phyloP scores from a whole-genome alignment of 345 rosid species.

The Moringa oleifera region DNA sequence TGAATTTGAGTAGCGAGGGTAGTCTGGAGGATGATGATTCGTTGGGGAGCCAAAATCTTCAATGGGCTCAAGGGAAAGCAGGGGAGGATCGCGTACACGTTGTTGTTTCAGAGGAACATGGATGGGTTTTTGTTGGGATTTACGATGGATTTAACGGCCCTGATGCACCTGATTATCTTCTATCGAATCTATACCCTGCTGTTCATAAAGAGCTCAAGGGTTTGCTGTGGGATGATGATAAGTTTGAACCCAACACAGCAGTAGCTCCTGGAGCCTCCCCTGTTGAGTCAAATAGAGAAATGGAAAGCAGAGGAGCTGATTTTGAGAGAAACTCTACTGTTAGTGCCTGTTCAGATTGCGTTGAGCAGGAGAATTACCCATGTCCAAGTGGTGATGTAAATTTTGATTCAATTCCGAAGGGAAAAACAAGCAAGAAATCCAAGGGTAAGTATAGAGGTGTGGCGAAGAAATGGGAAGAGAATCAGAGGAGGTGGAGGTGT shows the following conservation, averaged over 20 bases:
- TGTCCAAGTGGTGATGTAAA: conserved; percentile 17
- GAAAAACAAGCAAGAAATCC: conserved; percentile 29
- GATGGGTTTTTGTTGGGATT: conserved; percentile 95
- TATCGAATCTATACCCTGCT: conserved; percentile 63
- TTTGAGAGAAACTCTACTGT: background rate
- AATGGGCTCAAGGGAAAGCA: conserved; percentile 99
- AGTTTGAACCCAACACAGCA: conserved; percentile 24
- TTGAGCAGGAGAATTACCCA: conserved; percentile 35
- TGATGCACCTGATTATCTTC: conserved; percentile 86
- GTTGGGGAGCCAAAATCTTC: conserved; percentile 70
- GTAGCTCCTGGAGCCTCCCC: conserved; percentile 21
- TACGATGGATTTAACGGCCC: conserved; percentile 99
- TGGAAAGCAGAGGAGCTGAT: conserved; percentile 11
- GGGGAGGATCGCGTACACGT: conserved; percentile 99
- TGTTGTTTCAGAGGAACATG: conserved; percentile 91
- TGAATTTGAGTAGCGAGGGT: conserved; percentile 67
- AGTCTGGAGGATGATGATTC: conserved; percentile 71
- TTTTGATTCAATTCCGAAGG: conserved; percentile 26
- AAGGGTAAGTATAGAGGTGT: conserved; percentile 30
- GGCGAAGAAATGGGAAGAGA: conserved; percentile 59
- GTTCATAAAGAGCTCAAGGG: conserved; percentile 88
- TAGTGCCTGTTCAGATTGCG: conserved; percentile 29
- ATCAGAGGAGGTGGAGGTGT: conserved; percentile 68
- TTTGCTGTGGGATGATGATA: conserved; percentile 71
- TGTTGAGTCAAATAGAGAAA: background rate